These are phyloP conservation scores for Cytospora piceae DNA, from an alignment of 2,329 filamentous ascomycete genomes.

Conservation along the genomic window DNA sequence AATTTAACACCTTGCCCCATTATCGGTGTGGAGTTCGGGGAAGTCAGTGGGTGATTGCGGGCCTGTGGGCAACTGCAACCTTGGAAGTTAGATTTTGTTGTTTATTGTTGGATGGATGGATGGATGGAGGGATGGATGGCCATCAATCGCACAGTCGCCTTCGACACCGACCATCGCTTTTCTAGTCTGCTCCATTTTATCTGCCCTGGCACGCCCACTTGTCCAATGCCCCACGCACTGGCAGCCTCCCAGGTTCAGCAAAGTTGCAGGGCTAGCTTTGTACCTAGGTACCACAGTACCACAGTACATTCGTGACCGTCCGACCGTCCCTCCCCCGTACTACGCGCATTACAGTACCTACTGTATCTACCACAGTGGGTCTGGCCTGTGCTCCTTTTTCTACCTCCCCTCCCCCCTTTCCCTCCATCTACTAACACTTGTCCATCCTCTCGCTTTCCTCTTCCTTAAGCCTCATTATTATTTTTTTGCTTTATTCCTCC, in stretches of 20 bases:
- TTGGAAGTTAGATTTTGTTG: neutral
- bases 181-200: conserved; percentile 10
- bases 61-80: neutral
- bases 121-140: neutral
- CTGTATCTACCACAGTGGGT: neutral
- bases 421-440: conserved; percentile 13
- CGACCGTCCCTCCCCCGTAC: too few relatives aligned
- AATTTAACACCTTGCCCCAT: neutral
- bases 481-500: conserved; percentile 23
- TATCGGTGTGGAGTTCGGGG: neutral
- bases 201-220: neutral
- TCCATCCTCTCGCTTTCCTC: conserved; percentile 3
- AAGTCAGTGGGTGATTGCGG: neutral
- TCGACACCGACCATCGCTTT: conserved; percentile 24
- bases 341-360: neutral
- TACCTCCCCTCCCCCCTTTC: conserved; percentile 23
- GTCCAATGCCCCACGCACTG: neutral
- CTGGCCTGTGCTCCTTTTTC: conserved; percentile 15
- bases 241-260: neutral
- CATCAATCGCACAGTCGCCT: neutral
- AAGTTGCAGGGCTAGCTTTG: neutral
- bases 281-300: neutral
- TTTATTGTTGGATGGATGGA: neutral
- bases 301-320: neutral
- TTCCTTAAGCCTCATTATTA: conserved; percentile 9